Evolutionary conservation across 495 filamentous ascomycete genomes (phyloP).

Genomic region (Aspergillus indologenus): DNA sequence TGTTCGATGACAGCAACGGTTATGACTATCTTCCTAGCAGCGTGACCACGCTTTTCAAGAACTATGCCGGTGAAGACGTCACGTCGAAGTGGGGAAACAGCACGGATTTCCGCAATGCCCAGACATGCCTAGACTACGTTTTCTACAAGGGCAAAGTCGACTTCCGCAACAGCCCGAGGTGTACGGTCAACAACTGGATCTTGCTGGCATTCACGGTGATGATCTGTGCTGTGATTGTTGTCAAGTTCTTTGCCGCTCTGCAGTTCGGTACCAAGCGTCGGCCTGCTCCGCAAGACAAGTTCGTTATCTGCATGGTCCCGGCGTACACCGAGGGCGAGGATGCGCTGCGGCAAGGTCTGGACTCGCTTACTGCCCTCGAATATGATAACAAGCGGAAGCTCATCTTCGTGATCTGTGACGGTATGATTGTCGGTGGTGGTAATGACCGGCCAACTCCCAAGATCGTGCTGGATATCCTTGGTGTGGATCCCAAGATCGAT

Average conservation of each 20-base stretch:
- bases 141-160: conserved; percentile 84
- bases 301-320: conserved; percentile 96
- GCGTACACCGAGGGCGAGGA: conserved; percentile 99
- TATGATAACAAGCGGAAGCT: conserved; percentile 98
- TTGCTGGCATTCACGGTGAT: conserved; percentile 82
- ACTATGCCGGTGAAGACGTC: conserved; percentile 76
- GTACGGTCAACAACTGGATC: conserved; percentile 90
- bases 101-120: conserved; percentile 49
- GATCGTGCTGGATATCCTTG: conserved; percentile 95
- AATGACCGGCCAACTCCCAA: conserved; percentile 97
- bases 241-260: conserved; percentile 91
- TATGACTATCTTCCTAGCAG: conserved; percentile 68
- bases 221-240: conserved; percentile 71
- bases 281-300: conserved; percentile 91
- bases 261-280: conserved; percentile 91
- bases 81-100: conserved; percentile 59
- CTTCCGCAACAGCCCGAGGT: conserved; percentile 72
- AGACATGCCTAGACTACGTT: conserved; percentile 76
- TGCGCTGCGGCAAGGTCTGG: conserved; percentile 82
- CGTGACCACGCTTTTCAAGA: conserved; percentile 62
- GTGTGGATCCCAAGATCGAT: conserved; percentile 95
- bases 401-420: conserved; percentile 90
- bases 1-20: conserved; percentile 42
- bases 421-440: conserved; percentile 93
- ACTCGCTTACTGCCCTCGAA: conserved; percentile 88